Evolutionary conservation across 1,139 yeast genomes (phyloP).

Genomic region (Zygosaccharomyces sapae): DNA sequence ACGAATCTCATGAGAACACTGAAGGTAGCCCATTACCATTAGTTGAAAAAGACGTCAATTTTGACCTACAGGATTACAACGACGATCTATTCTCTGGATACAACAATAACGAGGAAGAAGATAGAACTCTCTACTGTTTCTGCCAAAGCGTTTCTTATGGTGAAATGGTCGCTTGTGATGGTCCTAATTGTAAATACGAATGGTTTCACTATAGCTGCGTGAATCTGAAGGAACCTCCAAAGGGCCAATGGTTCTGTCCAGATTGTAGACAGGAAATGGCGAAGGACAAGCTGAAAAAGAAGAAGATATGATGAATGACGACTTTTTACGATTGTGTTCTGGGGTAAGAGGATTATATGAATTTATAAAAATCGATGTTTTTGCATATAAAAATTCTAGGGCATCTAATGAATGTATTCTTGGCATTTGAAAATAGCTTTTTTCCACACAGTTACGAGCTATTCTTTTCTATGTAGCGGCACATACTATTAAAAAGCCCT

Average conservation of each 20-base stretch:
- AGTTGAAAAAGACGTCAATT: conserved; percentile 14
- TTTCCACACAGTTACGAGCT: background rate
- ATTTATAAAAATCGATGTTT: background rate
- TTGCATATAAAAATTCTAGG: no score
- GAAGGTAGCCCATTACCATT: conserved; percentile 11
- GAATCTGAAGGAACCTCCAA: conserved; percentile 62
- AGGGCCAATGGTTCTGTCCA: conserved; percentile 73
- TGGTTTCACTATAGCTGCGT: conserved; percentile 82
- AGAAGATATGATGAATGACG: conserved; percentile 9
- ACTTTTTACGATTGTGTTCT: background rate
- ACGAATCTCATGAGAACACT: conserved; percentile 7
- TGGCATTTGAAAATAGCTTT: no score
- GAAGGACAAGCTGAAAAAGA: conserved; percentile 26
- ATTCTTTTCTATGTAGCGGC: background rate
- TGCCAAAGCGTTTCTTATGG: conserved; percentile 70
- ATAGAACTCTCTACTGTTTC: conserved; percentile 55
- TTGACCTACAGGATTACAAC: conserved; percentile 23
- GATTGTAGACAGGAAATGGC: conserved; percentile 43
- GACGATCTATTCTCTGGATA: conserved; percentile 24
- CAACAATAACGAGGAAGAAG: conserved; percentile 36
- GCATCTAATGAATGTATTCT: no score
- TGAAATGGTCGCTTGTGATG: conserved; percentile 81
- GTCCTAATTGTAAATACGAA: conserved; percentile 61
- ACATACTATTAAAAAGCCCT: background rate
- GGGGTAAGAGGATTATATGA: background rate